Evolutionary conservation across 2,329 filamentous ascomycete genomes (phyloP), one percentile per base, ranked within the genome.

Genomic region (Rhynchosporium agropyri): DNA sequence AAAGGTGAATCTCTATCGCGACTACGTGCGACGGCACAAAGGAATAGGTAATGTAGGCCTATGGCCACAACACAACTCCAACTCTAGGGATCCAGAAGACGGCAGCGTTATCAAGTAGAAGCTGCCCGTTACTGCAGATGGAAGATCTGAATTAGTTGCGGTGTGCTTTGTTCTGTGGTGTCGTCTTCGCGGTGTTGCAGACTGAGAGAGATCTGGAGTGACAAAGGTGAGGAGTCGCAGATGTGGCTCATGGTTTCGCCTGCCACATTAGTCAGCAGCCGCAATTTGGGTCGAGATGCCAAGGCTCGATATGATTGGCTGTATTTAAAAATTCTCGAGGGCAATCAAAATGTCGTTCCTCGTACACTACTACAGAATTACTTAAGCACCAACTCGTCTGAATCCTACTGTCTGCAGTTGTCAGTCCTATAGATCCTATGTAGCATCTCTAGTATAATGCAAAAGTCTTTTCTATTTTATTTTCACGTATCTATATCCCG

Each of bases 11-110:
- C 56, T 63, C 53, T 70, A 66, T 66, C 61, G 67, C 58, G 62
- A 70, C 65, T 72, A 70, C 68, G 57, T 68, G 68, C 64, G 68
- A 67, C 65, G 60, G 60, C 60, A 63, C 60, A 59, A 54, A n/a
- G 51, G 31, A 55, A 15, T 20, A 33, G 36, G 33, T 7, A 43
- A 1, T 1, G 58, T 28, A 53, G 40, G 50, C 40, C 42, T 55
- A 46, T 13, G 31, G 46, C 40, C 45, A 15, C 31, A 29, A 65
- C 50, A 60, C 38, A 55, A 43, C 53, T 60, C 53, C 46, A 62
- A 33, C 20, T 59, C 42, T 64, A 63, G 29, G 48, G n/a, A 10
- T 45, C 58, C 60, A 65, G 15, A 56, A 48, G 51, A 55, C 49
- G 42, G 57, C 56, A 64, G 56, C 63, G 31, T 15, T 28, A 55